phyloP scores from a whole-genome alignment of 2,329 filamentous ascomycete genomes.

The Metarhizium anisopliae region DNA sequence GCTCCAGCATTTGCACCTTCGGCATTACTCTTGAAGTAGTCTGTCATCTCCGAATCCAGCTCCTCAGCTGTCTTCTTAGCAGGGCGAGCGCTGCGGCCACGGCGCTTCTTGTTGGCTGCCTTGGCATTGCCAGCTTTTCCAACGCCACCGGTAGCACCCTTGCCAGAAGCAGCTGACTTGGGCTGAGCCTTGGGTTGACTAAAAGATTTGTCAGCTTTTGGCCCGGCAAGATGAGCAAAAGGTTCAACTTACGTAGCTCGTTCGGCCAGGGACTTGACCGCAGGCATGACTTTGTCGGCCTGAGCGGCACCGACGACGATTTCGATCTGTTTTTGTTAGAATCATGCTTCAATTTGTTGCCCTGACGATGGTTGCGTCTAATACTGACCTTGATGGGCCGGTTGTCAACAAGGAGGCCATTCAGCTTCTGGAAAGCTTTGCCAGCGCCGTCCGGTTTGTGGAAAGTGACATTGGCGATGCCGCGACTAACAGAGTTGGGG shows the following conservation, averaged over 20 bases:
- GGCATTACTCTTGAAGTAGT: constrained; percentile 64
- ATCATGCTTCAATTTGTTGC: background rate
- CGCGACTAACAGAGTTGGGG: constrained; percentile 82
- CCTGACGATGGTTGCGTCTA: background rate
- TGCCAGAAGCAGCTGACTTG: constrained; percentile 71
- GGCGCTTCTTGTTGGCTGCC: constrained; percentile 44
- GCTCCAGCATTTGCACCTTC: constrained; percentile 38
- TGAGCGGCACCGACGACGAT: constrained; percentile 74
- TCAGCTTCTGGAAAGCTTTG: constrained; percentile 74
- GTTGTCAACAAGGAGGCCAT: constrained; percentile 84
- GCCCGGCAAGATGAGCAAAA: background rate
- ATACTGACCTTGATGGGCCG: constrained; percentile 74
- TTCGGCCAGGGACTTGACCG: constrained; percentile 66
- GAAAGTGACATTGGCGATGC: constrained; percentile 87
- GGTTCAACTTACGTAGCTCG: constrained; percentile 56
- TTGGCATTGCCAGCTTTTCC: constrained; percentile 33
- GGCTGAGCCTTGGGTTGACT: constrained; percentile 44
- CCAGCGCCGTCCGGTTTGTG: constrained; percentile 69
- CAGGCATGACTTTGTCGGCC: constrained; percentile 56
- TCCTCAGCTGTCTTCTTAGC: constrained; percentile 89
- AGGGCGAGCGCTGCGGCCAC: constrained; percentile 52
- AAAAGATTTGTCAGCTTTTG: background rate
- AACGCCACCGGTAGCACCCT: constrained; percentile 31
- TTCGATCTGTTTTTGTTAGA: constrained; percentile 58
- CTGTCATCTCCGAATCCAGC: constrained; percentile 93